Evolutionary conservation across 2,329 filamentous ascomycete genomes (phyloP).

Genomic region (Colletotrichum sp.): DNA sequence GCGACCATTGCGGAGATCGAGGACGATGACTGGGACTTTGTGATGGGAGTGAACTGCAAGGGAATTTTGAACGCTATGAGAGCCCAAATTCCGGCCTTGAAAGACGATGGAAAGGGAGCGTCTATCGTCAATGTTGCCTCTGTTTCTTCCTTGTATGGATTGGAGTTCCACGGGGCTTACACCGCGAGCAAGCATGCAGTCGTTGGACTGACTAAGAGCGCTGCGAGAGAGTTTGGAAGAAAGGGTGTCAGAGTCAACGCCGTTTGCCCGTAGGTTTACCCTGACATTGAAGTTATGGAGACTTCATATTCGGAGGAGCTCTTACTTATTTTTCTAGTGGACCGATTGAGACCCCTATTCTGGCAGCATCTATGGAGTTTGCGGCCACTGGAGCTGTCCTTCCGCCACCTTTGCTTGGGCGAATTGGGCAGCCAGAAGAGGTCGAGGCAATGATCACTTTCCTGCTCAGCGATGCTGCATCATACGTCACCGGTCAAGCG

Average conservation of each 20-base stretch:
- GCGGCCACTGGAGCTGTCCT: conserved; percentile 14
- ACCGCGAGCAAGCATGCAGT: conserved; percentile 36
- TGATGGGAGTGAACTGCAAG: conserved; percentile 49
- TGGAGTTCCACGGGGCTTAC: conserved; percentile 33
- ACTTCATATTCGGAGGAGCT: not conserved
- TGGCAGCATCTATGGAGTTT: not conserved
- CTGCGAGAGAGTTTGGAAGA: conserved; percentile 31
- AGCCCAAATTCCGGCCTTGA: conserved; percentile 49
- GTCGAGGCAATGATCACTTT: conserved; percentile 31
- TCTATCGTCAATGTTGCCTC: conserved; percentile 53
- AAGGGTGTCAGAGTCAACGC: conserved; percentile 29
- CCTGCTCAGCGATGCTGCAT: conserved; percentile 30
- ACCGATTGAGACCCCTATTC: conserved; percentile 16
- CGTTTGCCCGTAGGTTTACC: conserved; percentile 28
- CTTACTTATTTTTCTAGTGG: not conserved
- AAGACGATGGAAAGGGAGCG: conserved; percentile 29
- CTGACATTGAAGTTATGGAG: fast-evolving
- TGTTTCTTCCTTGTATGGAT: conserved; percentile 43
- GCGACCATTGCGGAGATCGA: conserved; percentile 29
- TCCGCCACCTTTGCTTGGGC: conserved; percentile 16
- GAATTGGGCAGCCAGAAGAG: conserved; percentile 30
- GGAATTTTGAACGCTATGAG: conserved; percentile 57
- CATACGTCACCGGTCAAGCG: conserved; percentile 30
- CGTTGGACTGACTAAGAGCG: conserved; percentile 32
- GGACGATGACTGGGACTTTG: conserved; percentile 46